Conservation (phyloP, 148 eudicot genomes). For the Spergularia bocconei region DNA sequence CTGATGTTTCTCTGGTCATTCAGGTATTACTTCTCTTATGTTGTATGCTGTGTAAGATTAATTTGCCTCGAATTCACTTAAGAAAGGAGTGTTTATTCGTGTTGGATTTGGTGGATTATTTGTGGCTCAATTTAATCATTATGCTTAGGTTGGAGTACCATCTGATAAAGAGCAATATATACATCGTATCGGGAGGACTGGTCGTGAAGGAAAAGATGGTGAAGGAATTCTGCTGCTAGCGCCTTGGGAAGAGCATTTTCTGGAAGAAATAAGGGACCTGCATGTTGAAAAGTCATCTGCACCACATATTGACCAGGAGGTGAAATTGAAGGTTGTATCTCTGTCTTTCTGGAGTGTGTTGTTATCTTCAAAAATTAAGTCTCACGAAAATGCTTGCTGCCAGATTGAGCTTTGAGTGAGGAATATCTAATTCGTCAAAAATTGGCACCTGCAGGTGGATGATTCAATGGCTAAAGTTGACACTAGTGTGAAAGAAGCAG, state of each 20-base stretch:
- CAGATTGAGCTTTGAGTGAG: not conserved
- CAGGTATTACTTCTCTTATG: slow-evolving; percentile 53
- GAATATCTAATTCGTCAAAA: not conserved
- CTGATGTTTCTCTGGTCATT: slow-evolving; percentile 87
- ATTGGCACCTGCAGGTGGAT: slow-evolving; percentile 51
- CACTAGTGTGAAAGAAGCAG: slow-evolving; percentile 73
- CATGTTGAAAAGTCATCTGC: slow-evolving; percentile 52
- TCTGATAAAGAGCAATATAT: slow-evolving; percentile 77
- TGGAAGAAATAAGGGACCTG: slow-evolving; percentile 67
- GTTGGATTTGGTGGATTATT: not conserved
- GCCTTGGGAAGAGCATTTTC: slow-evolving; percentile 84
- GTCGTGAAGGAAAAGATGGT: slow-evolving; percentile 85
- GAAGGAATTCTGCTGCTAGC: slow-evolving; percentile 81
- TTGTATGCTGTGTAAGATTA: not conserved
- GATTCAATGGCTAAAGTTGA: slow-evolving; percentile 68
- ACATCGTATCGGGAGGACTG: slow-evolving; percentile 91
- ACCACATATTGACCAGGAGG: slow-evolving; percentile 47
- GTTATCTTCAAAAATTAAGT: not conserved
- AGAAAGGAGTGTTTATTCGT: not conserved
- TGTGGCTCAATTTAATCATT: slow-evolving; percentile 3
- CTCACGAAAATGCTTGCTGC: slow-evolving; percentile 7
- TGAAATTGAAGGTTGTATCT: slow-evolving; percentile 49
- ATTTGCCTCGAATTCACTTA: not conserved
- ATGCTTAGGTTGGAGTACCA: slow-evolving; percentile 75
- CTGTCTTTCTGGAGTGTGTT: slow-evolving; percentile 1